These are phyloP conservation scores for Steccherinum ochraceum DNA, from an alignment of 768 basidiomycete genomes.

Conservation along the genomic window DNA sequence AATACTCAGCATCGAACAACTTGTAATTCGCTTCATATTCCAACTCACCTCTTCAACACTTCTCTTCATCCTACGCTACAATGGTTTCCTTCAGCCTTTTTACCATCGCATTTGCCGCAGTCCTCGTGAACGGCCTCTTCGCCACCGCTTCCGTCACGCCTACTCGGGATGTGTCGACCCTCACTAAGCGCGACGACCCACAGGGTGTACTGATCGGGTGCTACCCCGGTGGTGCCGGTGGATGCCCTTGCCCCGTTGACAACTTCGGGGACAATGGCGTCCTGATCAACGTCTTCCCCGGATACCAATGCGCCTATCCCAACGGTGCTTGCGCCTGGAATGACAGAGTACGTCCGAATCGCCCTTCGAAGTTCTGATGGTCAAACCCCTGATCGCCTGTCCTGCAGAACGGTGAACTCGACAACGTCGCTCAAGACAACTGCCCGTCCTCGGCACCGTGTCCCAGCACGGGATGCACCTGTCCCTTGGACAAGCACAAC, in stretches of 20 bases:
- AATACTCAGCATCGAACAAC: neutral
- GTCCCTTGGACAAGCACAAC: constrained; percentile 8
- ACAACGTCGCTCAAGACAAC: constrained; percentile 6
- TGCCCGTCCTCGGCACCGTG: constrained; percentile 4
- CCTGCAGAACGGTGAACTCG: constrained; percentile 3
- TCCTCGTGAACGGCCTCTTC: neutral
- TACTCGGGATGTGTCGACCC: neutral
- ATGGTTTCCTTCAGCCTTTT: neutral
- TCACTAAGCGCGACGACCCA: neutral
- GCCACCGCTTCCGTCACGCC: neutral
- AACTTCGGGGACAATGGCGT: constrained; percentile 7
- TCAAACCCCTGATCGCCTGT: neutral
- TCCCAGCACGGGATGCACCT: constrained; percentile 7
- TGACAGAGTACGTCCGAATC: constrained; percentile 6
- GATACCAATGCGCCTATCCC: constrained; percentile 13
- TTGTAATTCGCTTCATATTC: neutral
- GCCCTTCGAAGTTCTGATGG: neutral
- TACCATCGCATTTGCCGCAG: neutral
- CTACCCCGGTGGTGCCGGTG: constrained; percentile 7
- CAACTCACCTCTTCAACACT: neutral
- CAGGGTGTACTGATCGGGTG: constrained; percentile 1
- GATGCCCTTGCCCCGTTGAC: constrained; percentile 11
- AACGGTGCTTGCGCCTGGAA: constrained; percentile 13
- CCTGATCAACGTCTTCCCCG: constrained; percentile 13
- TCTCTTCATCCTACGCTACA: neutral